Percentiles rank a stretch among this genome's conserved stretches.
Evolutionary conservation across 163 green algal genomes (phyloP).

Genomic region (Scenedesmus sp.): DNA sequence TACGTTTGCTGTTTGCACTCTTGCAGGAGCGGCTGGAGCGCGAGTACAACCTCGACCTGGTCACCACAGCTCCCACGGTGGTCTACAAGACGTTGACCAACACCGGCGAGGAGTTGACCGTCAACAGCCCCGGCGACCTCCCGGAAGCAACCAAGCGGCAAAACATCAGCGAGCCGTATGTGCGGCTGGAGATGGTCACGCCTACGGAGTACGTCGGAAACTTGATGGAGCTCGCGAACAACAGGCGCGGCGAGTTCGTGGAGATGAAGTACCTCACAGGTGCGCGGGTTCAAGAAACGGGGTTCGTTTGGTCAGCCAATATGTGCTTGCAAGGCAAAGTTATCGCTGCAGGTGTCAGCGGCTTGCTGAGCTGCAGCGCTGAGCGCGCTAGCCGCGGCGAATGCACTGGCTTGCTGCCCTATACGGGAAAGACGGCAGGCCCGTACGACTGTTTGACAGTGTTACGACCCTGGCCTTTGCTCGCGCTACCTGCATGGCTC

Average conservation of each 20-base stretch:
- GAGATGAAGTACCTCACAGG: slow-evolving; percentile 96
- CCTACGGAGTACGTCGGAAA: slow-evolving; percentile 90
- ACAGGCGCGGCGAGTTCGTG: slow-evolving; percentile 84
- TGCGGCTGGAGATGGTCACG: slow-evolving; percentile 78
- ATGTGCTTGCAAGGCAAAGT: not conserved
- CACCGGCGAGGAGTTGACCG: slow-evolving; percentile 53
- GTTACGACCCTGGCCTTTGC: too few species aligned
- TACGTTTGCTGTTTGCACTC: not conserved
- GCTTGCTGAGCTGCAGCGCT: not conserved
- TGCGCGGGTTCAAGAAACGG: not conserved
- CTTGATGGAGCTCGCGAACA: slow-evolving; percentile 94
- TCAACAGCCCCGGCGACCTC: slow-evolving; percentile 65
- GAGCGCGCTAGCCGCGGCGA: too few species aligned
- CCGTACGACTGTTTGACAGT: too few species aligned
- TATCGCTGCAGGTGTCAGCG: not conserved
- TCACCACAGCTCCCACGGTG: slow-evolving; percentile 96
- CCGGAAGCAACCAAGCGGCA: slow-evolving; percentile 62
- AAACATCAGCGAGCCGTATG: slow-evolving; percentile 70
- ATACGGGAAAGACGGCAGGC: too few species aligned
- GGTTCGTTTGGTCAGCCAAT: not conserved
- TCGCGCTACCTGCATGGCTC: too few species aligned
- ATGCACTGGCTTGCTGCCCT: too few species aligned
- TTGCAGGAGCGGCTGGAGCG: slow-evolving; percentile 94
- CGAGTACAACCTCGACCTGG: slow-evolving; percentile 96
- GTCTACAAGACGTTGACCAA: slow-evolving; percentile 83